Conservation (phyloP, 2,329 filamentous ascomycete species). For the Ophiocordyceps australis region DNA sequence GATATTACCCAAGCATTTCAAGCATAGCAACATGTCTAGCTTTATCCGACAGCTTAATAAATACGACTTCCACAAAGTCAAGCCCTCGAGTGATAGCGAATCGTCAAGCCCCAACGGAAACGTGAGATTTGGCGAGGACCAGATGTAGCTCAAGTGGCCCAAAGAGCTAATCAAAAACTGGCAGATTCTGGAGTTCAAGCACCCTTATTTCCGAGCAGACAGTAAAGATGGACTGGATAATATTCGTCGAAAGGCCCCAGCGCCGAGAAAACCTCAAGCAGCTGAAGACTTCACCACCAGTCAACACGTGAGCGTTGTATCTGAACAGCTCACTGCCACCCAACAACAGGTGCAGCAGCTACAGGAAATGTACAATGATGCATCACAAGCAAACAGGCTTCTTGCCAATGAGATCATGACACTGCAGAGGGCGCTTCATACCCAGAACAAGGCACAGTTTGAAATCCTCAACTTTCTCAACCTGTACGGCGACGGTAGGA, state of each 20-base stretch:
- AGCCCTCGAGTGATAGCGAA: conserved; percentile 25
- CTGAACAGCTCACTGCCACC: conserved; percentile 73
- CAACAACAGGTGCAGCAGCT: conserved; percentile 83
- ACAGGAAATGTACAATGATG: conserved; percentile 68
- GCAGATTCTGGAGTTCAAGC: conserved; percentile 67
- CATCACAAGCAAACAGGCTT: conserved; percentile 44
- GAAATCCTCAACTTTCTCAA: conserved; percentile 38
- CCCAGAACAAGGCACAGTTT: conserved; percentile 36
- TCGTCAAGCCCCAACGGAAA: conserved; percentile 15
- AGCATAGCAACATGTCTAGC: conserved; percentile 96
- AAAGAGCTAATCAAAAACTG: conserved; percentile 1
- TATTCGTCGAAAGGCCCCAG: conserved; percentile 86
- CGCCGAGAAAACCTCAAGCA: conserved; percentile 56
- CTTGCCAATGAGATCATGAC: conserved; percentile 43
- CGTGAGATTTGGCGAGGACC: conserved; percentile 8
- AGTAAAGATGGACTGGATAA: conserved; percentile 95
- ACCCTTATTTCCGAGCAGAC: conserved; percentile 88
- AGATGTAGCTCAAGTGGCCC: not conserved
- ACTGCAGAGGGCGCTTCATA: conserved; percentile 40
- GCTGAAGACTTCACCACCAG: conserved; percentile 59
- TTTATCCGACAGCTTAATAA: conserved; percentile 94
- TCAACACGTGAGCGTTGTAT: conserved; percentile 79
- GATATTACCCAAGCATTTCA: conserved; percentile 95
- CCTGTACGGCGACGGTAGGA: conserved; percentile 25
- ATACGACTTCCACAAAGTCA: conserved; percentile 96